Evolutionary conservation across 2,329 filamentous ascomycete species (phyloP).

Genomic region (Pestalotiopsis sp.): DNA sequence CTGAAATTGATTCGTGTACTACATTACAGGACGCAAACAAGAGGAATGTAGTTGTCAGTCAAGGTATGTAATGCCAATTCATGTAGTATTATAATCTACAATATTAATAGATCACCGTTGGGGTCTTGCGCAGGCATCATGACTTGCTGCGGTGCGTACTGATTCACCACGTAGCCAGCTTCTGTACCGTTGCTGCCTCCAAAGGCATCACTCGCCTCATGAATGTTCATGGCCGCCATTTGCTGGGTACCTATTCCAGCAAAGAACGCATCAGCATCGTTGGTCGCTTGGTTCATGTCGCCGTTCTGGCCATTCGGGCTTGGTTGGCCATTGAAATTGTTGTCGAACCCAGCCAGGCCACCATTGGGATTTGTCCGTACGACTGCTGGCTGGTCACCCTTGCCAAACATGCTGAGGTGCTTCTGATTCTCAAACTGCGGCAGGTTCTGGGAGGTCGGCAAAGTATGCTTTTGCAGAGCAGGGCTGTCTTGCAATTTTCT

Average conservation of each 20-base stretch:
- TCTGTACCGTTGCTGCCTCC: slow-evolving; percentile 56
- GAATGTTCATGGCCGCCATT: slow-evolving; percentile 72
- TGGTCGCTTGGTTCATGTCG: slow-evolving; percentile 72
- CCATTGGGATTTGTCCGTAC: slow-evolving; percentile 39
- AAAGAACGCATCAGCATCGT: slow-evolving; percentile 89
- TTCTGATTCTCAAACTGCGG: slow-evolving; percentile 57
- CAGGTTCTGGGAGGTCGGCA: slow-evolving; percentile 59
- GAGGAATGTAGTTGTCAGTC: no score
- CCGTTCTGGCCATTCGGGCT: slow-evolving; percentile 27
- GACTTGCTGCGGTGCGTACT: slow-evolving; percentile 76
- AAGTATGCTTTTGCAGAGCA: slow-evolving; percentile 75
- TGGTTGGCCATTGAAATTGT: slow-evolving; percentile 16
- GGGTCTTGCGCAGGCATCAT: slow-evolving; percentile 69
- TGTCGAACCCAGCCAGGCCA: slow-evolving; percentile 24
- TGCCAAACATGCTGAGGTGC: slow-evolving; percentile 61
- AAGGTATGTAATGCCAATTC: not conserved
- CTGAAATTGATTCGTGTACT: not conserved
- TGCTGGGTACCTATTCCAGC: slow-evolving; percentile 73
- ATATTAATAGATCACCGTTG: slow-evolving; percentile 72
- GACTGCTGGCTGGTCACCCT: slow-evolving; percentile 53
- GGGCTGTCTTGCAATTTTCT: slow-evolving; percentile 80
- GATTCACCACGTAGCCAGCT: slow-evolving; percentile 74
- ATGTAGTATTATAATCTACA: slow-evolving; percentile 41
- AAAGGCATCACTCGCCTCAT: slow-evolving; percentile 68
- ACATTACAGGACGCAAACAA: not conserved